Percentiles rank a stretch among this genome's conserved stretches.
Conservation (phyloP, 805 yeast genomes). For the Diddensiella caesifluorescens region DNA sequence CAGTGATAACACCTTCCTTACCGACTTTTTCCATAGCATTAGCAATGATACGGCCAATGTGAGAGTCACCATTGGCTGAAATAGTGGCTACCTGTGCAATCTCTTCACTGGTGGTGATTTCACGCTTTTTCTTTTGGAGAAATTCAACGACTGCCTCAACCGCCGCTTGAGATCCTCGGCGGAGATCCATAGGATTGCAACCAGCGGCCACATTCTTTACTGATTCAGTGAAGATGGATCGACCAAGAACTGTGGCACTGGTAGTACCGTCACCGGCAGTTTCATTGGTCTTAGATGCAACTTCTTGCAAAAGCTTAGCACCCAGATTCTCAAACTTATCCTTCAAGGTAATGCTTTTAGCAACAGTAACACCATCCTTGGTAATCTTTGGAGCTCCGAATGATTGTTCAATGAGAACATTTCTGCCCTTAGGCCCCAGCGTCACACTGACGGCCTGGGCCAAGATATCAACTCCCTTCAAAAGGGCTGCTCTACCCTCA, state of each 20-base stretch:
- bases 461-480: conserved; percentile 89
- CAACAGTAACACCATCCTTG: conserved; percentile 98
- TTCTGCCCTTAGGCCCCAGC: conserved; percentile 96
- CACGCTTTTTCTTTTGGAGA: conserved; percentile 81
- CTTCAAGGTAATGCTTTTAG: conserved; percentile 71
- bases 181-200: conserved; percentile 96
- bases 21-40: conserved; percentile 98
- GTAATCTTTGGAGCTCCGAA: conserved; percentile 97
- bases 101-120: conserved; percentile 88
- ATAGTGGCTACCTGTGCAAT: conserved; percentile 98
- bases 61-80: conserved; percentile 92
- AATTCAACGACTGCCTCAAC: conserved; percentile 87
- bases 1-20: conserved; percentile 97
- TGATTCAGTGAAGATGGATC: conserved; percentile 90
- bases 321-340: conserved; percentile 97
- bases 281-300: conserved; percentile 95
- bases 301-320: conserved; percentile 91
- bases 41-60: conserved; percentile 86
- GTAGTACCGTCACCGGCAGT: conserved; percentile 99
- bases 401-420: conserved; percentile 92
- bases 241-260: conserved; percentile 92
- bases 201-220: conserved; percentile 98
- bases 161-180: conserved; percentile 96
- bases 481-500: conserved; percentile 91
- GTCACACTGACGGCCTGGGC: conserved; percentile 97